A percentile compares a stretch with the other conserved stretches of the same genome.
phyloP scores from a whole-genome alignment of 768 basidiomycete genomes.

The Trametes cingulata region DNA sequence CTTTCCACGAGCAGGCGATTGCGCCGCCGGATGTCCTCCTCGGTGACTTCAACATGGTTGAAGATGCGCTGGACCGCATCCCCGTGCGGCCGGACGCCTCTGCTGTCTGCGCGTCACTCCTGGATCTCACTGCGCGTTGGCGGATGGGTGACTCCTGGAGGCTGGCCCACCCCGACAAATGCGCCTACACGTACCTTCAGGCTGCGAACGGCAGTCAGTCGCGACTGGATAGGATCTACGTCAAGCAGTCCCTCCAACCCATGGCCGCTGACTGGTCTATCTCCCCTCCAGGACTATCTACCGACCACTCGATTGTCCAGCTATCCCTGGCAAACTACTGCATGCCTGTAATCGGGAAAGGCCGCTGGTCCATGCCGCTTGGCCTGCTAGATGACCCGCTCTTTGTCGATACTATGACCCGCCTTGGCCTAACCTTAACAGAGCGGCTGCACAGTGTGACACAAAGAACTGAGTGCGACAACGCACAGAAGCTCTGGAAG shows the following conservation, averaged over 20 bases:
- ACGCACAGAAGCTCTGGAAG: too few relatives aligned
- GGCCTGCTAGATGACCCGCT: not conserved
- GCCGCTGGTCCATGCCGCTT: not conserved
- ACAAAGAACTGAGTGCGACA: not conserved
- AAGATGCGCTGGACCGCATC: not conserved
- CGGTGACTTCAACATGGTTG: not conserved
- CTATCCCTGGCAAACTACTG: not conserved
- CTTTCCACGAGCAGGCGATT: too few relatives aligned
- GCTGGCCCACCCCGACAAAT: not conserved
- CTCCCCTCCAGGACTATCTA: not conserved
- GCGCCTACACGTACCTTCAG: not conserved
- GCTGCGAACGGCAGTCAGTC: not conserved
- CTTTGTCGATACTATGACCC: not conserved
- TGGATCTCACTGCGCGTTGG: not conserved
- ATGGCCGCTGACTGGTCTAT: not conserved
- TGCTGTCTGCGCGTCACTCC: not conserved
- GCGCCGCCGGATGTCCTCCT: not conserved
- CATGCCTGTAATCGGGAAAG: not conserved
- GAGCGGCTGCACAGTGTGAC: not conserved
- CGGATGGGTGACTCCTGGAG: not conserved
- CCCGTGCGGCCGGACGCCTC: not conserved
- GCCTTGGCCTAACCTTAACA: not conserved
- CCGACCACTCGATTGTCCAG: not conserved
- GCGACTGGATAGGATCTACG: not conserved
- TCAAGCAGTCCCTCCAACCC: not conserved